Base-by-base conservation (phyloP, 2,329 filamentous ascomycete genomes). In the Arachnomyces sp. region DNA sequence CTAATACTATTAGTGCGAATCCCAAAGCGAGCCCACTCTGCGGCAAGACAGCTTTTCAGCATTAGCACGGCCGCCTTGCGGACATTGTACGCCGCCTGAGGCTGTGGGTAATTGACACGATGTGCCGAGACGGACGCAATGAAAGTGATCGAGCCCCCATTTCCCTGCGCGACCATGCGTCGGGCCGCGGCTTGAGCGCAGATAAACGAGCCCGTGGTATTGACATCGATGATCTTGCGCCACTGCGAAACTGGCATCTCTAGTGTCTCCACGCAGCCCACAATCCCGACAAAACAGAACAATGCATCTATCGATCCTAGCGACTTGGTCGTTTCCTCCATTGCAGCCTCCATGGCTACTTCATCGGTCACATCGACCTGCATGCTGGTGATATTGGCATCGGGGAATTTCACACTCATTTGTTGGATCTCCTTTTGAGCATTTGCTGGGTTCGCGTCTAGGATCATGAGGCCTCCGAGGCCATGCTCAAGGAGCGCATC, bases 61-160 rank as follows among this genome's bases (percentile, higher is more conserved):
- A 76, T 73, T 25, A 83, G 51, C 1, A 88, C 59, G 0, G 75
- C 82, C 0, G 80, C 77, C 58, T 89, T 89, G 47, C 73, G 78
- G 1, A 78, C 77, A 48, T 89, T 88, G 55, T 89, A 88, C 0
- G 78, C 75, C 0, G 68, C 70, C 53, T 88, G 84, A 0, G 83
- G 81, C 53, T 86, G 82, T 0, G 83, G 82, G 52, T 70, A 86
- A 51, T 86, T 86, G 42, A 83, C 80, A 2, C 72, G 57, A 47
- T 86, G 81, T 0, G 71, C 83, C 1, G 78, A 83, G 35, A 86
- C 82, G 9, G 75, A 81, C 0, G 82, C 78, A 0, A 77, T 78
- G 43, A 88, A 73, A 1, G 81, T 65, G 40, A 87, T 82, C 31
- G 71, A 72, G 0, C 83, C 82, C 0, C 77, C 73, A 0, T 57